phyloP scores from a whole-genome alignment of 1,284 basidiomycete species.

The Laetiporus sulphureus region DNA sequence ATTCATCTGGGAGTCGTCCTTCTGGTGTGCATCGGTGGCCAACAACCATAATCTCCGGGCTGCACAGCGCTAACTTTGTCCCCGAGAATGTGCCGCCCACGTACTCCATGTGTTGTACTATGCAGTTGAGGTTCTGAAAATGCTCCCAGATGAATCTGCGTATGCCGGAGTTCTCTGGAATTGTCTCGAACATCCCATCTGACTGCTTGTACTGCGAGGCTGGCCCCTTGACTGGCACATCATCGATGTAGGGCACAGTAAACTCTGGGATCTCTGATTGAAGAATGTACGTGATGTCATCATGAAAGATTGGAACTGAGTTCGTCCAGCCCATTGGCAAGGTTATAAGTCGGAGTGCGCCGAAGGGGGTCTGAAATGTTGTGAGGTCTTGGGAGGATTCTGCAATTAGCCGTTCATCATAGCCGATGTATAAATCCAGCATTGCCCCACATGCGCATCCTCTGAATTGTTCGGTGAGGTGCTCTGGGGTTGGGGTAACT shows the following conservation, averaged over 20 bases:
- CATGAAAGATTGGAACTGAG: constrained; percentile 31
- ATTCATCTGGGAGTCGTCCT: constrained; percentile 18
- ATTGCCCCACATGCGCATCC: constrained; percentile 15
- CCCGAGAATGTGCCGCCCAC: constrained; percentile 22
- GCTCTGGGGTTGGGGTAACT: constrained; percentile 20
- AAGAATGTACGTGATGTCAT: constrained; percentile 29
- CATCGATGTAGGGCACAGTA: constrained; percentile 27
- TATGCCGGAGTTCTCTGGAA: constrained; percentile 27
- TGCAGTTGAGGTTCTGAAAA: constrained; percentile 23
- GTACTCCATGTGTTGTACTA: constrained; percentile 25
- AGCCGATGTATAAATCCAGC: constrained; percentile 22
- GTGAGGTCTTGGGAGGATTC: constrained; percentile 23
- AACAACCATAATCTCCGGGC: constrained; percentile 17
- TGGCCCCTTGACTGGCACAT: constrained; percentile 22
- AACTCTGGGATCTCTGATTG: constrained; percentile 29
- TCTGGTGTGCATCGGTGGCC: constrained; percentile 21
- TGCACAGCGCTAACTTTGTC: constrained; percentile 10
- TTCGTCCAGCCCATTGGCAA: constrained; percentile 37
- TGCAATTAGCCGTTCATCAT: constrained; percentile 17
- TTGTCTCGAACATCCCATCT: constrained; percentile 24
- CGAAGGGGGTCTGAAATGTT: constrained; percentile 13
- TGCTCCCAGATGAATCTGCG: no score
- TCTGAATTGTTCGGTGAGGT: constrained; percentile 22
- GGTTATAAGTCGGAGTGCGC: constrained; percentile 18
- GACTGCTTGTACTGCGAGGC: constrained; percentile 17